Evolutionary conservation across 208 protist species (phyloP), one percentile per base, ranked within the genome.

Genomic region (Plasmodiophora brassicae): DNA sequence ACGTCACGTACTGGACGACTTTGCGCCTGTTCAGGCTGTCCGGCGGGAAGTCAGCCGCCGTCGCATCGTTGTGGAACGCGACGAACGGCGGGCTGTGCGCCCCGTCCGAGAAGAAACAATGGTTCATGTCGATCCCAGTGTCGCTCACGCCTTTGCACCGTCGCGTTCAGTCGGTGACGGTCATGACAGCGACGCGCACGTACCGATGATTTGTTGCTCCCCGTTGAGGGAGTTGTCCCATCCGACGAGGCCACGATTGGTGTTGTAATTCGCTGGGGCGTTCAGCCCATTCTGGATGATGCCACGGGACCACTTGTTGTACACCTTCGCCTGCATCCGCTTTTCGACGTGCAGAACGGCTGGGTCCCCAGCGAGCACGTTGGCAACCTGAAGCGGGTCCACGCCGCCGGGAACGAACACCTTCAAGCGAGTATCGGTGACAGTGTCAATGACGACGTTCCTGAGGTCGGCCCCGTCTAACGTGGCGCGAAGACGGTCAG

Each of bases 61-160:
- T 57, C 25, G 50, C 20, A 57, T 57, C 25, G 50, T 14, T 28
- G 14, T 25, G 50, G 25, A 28, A 84, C 20, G 8, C 20, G 35
- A 41, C 8, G 20, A 41, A 25, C 20, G 71, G 71, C 8, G 35
- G n/a, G 20, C 28, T 41, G 20, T n/a, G 8, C 20, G 71, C 71
- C n/a, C n/a, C n/a, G 35, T 84, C 71, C 25, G 71, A n/a, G 35
- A 84, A 84, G 28, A 84, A 84, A 41, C 71, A 84, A 84, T 84
- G 25, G 35, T 84, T 41, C 22, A 20, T 46, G 35, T 84, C 71
- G 35, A 84, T 41, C 22, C 71, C 71, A 41, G n/a, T 84, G 35
- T 84, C 71, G 25, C 20, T 25, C 20, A 57, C 50, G 25, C 50
- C 50, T 57, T 14, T 28, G 25, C 20, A 25, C 25, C 50, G 25